Base-by-base conservation (phyloP, 805 yeast species). In the Debaryomyces hansenii region DNA sequence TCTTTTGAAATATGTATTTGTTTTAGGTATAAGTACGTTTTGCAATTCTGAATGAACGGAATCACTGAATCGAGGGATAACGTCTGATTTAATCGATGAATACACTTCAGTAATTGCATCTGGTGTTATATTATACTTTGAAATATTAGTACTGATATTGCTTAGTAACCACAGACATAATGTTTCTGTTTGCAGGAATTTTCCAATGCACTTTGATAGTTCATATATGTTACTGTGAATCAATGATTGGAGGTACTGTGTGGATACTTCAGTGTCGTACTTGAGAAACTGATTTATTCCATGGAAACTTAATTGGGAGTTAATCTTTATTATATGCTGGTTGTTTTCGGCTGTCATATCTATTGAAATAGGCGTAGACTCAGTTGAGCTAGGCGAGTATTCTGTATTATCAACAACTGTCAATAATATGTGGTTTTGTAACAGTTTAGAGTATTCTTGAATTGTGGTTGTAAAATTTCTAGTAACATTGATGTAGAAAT, bases 341-440 rank as follows among this genome's bases (percentile, higher is more conserved):
- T 54, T 42, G 5, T 53, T 46, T 1, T 50, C 45, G 5, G 38
- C 43, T 7, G 41, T 34, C 4, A 35, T 42, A 32, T 52, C 48
- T 31, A 62, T 58, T 0, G 63, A 47, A 9, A 67, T 50, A 1
- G 65, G 60, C 1, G 69, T 52, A 4, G 57, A 44, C 45, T 68
- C 74, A 1, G 63, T 51, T 5, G 74, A 66, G 3, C 53, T 40
- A 0, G 77, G 75, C 4, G 76, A 54, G 44, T 59, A 70, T 39
- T 70, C 74, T 3, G 51, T 40, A 49, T 70, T 72, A 49, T 72
- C 78, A 18, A 72, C 59, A 1, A 72, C 53, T 1, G 67, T 68
- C n/a, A 70, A 47, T 12, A 68, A 44, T 16, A 67, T 57, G 34
- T 64, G 61, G 37, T 58, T 55, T 34, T 56, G 53, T 10, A 56